Percentiles rank a stretch among this genome's conserved stretches.
Conservation (phyloP, 73 alveolate genomes). For the Tetrahymena thermophila region DNA sequence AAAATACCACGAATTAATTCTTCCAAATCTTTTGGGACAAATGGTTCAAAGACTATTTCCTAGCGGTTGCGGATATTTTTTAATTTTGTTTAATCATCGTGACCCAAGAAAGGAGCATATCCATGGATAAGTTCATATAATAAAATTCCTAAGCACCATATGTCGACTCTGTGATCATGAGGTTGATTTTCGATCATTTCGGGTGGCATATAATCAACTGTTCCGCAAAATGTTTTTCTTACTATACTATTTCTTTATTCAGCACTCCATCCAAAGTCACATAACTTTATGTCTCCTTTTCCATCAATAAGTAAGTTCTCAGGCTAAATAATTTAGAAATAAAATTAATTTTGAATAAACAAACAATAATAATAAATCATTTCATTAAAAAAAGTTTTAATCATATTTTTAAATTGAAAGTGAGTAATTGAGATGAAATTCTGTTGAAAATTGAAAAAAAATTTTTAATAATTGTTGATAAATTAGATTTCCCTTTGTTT, state of each 20-base stretch:
- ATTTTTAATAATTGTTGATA: too few species aligned
- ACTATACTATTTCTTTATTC: slow-evolving; percentile 50
- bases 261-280: slow-evolving; percentile 87
- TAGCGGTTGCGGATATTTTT: slow-evolving; percentile 39
- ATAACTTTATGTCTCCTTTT: slow-evolving; percentile 69
- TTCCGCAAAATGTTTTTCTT: slow-evolving; percentile 70
- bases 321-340: slow-evolving; percentile 41
- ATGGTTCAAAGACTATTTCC: slow-evolving; percentile 56
- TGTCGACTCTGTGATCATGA: slow-evolving; percentile 75
- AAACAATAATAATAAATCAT: too few species aligned
- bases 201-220: slow-evolving; percentile 77
- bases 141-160: slow-evolving; percentile 87
- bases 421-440: background rate
- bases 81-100: slow-evolving; percentile 30
- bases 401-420: background rate
- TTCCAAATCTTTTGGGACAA: slow-evolving; percentile 59
- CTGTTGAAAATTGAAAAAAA: too few species aligned
- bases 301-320: slow-evolving; percentile 67
- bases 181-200: slow-evolving; percentile 74
- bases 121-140: slow-evolving; percentile 88
- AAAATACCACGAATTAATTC: slow-evolving; percentile 66
- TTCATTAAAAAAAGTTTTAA: too few species aligned
- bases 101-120: slow-evolving; percentile 67
- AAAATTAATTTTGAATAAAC: background rate
- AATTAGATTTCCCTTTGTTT: too few species aligned